Conservation (phyloP, 176 grass and related monocot genomes). For the Echinochloa phyllopogon region DNA sequence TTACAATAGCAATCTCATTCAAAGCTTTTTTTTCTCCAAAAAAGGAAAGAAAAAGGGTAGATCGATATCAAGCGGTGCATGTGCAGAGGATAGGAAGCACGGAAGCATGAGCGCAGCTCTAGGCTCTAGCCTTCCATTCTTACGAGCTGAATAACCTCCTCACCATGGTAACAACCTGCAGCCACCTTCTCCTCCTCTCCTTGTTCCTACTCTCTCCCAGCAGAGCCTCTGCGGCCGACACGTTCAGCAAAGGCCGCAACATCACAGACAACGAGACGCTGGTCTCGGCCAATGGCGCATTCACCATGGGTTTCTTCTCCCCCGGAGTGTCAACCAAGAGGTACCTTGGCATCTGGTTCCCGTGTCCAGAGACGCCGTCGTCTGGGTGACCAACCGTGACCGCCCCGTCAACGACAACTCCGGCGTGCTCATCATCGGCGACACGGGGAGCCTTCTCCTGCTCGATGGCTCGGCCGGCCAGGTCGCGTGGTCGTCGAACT, state of each 20-base stretch:
- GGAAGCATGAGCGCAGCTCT: background rate
- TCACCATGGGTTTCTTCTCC: too few species aligned
- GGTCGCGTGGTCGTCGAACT: conserved; percentile 14
- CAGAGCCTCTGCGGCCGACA: background rate
- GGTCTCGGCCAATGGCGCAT: conserved; percentile 28
- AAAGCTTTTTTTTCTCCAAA: too few species aligned
- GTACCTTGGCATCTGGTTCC: conserved; percentile 48
- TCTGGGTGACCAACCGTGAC: conserved; percentile 51
- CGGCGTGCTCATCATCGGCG: background rate
- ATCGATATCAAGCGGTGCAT: too few species aligned
- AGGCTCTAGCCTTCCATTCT: background rate
- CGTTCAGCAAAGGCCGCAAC: background rate
- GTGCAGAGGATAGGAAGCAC: too few species aligned
- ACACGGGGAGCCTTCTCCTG: background rate
- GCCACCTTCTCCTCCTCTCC: background rate
- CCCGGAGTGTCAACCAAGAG: background rate
- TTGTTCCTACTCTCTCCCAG: background rate
- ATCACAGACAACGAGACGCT: conserved; percentile 22
- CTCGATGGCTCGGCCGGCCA: background rate
- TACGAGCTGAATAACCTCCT: background rate
- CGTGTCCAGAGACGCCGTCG: background rate
- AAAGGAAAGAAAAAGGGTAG: too few species aligned
- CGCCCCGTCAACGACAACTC: background rate
- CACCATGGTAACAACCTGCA: background rate
- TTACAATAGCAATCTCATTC: too few species aligned